Percentiles rank a stretch among this genome's conserved stretches.
These are phyloP conservation scores for Geosmithia putterillii DNA, from an alignment of 2,329 filamentous ascomycete genomes.

Conservation along the genomic window DNA sequence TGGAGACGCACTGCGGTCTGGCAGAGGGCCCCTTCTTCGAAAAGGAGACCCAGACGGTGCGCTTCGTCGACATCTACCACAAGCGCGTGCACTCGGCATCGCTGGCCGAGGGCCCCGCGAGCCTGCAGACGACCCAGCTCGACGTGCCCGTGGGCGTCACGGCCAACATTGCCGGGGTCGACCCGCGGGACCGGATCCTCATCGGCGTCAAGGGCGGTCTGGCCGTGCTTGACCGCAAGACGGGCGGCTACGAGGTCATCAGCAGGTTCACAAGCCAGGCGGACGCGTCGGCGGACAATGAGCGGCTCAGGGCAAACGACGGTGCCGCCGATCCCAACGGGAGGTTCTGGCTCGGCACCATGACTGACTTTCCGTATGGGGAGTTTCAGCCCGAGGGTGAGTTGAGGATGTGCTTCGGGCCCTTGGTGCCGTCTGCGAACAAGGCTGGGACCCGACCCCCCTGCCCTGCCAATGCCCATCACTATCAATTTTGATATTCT, in stretches of 20 bases:
- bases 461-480: background rate
- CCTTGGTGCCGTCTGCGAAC: no score
- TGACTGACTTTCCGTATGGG: constrained; percentile 59
- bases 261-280: constrained; percentile 27
- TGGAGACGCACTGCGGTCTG: constrained; percentile 50
- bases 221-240: constrained; percentile 59
- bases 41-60: constrained; percentile 48
- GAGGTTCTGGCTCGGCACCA: constrained; percentile 73
- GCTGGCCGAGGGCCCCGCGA: constrained; percentile 47
- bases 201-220: constrained; percentile 73
- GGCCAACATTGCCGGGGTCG: constrained; percentile 60
- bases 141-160: constrained; percentile 53
- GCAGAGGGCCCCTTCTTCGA: constrained; percentile 71
- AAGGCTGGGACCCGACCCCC: background rate
- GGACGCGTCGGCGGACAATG: constrained; percentile 20
- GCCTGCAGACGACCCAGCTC: constrained; percentile 47
- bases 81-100: constrained; percentile 62
- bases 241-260: constrained; percentile 41
- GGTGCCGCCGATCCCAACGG: constrained; percentile 70
- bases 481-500: no score
- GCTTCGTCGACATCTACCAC: constrained; percentile 76
- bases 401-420: no score
- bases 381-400: constrained; percentile 48
- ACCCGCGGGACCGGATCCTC: constrained; percentile 52
- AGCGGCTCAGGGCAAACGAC: constrained; percentile 62